Base-by-base conservation (phyloP, 2,329 filamentous ascomycete species). In the Paecilomyces sp. region DNA sequence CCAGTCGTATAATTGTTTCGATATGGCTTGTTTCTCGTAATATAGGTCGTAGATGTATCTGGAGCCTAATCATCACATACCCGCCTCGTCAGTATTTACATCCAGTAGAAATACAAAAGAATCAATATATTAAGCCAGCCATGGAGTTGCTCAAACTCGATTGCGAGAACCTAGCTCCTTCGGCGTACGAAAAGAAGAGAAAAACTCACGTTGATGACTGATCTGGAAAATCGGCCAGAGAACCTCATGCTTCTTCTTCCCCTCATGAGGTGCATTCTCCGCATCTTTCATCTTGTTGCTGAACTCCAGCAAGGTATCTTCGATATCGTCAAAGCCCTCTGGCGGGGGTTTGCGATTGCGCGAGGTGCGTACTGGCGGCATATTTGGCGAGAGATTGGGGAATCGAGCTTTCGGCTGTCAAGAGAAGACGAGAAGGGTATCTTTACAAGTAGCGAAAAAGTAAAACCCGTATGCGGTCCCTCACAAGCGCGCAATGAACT, bases 151-250 rank as follows among this genome's bases (percentile, higher is more conserved):
- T 22, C 22, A 2, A 22, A 22, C 22, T 22, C 22, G 22, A 6
- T 3, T 28, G 25, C 25, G 1, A 28, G 25, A 28, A 28, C 25
- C 8, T n/a, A n/a, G 3, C n/a, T n/a, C n/a, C 8, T 2, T 47
- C 41, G 2, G 25, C 25, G 6, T 28, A 28, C 25, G n/a, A 15
- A 34, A 52, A n/a, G 54, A 9, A 51, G 18, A 18, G 2, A 6
- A 28, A n/a, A 50, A 71, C 76, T 79, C 88, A 79, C 93, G 87
- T 77, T 97, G 92, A 77, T 99, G 94, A 25, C 88, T 88, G 72
- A 99, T 97, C 75, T 97, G 92, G 72, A 99, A 97, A 66, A 99
- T 92, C 62, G 94, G 93, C 94, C 94, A 99, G 64, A 92, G 85
- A 66, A 91, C 90, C 77, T 97, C 91, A 72, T 97, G 89, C 73